Base-by-base conservation (phyloP, 73 alveolate species). In the Stentor coeruleus region DNA sequence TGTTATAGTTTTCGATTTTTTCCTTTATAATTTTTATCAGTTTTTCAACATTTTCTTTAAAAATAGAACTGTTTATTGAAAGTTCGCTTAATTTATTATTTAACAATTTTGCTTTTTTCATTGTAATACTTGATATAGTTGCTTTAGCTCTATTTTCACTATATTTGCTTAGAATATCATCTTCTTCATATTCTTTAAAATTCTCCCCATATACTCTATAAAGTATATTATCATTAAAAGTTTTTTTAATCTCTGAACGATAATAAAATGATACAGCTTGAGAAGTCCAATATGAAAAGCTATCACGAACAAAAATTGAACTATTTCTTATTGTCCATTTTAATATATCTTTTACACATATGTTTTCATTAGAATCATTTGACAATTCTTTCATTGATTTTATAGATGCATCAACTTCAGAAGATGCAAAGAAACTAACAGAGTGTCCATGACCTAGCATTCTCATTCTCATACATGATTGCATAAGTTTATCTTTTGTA, bases 401-500 rank as follows among this genome's bases (percentile, higher is more conserved):
- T 6, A 49, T 49, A 11, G 66, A 49, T 11, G 6, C 20, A 49
- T 49, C 28, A 20, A 76, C 76, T 76, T 76, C 84, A 37, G 49
- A 55, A 26, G 81, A 76, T 6, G 77, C 84, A 55, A 55, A 76
- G 2, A 76, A 31, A 3, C 35, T 59, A 3, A 76, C 81, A 38
- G 74, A 36, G 20, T 76, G 84, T 36, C 72, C 72, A 14, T 11
- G 31, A 36, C 72, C 84, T 3, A 76, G 84, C 49, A 39, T 59
- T 76, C 84, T 3, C 2, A 76, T 31, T n/a, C 84, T 76, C 84
- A 76, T 76, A 3, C 77, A 55, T 36, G 74, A 58, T 20, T 76
- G 31, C 84, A 76, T 76, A 26, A 76, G 72, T 37, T 76, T 76
- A 38, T 76, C 84, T 38, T 76, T 76, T 3, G 35, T 76, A 58